Percentiles rank a stretch among this genome's conserved stretches.
Conservation (phyloP, 2,329 filamentous ascomycete genomes). For the Xylariomycetidae sp. region DNA sequence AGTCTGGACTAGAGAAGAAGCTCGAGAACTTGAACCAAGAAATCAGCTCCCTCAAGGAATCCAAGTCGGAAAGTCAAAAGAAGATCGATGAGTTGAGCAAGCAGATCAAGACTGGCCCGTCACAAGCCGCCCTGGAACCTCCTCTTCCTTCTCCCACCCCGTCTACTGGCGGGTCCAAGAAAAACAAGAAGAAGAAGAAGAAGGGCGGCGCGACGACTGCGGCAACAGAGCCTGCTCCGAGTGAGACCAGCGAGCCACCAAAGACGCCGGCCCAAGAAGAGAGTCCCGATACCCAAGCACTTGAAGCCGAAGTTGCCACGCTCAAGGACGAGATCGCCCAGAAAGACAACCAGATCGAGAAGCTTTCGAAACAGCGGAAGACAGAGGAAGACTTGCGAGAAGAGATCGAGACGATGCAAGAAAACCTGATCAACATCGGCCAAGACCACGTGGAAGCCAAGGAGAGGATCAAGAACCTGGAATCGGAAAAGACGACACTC, state of each 20-base stretch:
- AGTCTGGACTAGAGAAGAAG: slow-evolving; percentile 30
- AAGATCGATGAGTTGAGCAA: slow-evolving; percentile 36
- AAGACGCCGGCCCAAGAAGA: slow-evolving; percentile 25
- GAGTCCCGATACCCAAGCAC: slow-evolving; percentile 25
- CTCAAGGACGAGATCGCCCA: slow-evolving; percentile 49
- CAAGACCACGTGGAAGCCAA: slow-evolving; percentile 81
- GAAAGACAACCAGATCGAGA: slow-evolving; percentile 68
- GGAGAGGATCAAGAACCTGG: slow-evolving; percentile 65
- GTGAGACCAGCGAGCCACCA: slow-evolving; percentile 31
- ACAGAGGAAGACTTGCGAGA: slow-evolving; percentile 75
- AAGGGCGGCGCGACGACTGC: slow-evolving; percentile 55
- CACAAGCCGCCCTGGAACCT: slow-evolving; percentile 18
- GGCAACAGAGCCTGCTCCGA: slow-evolving; percentile 31
- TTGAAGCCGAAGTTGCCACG: slow-evolving; percentile 43
- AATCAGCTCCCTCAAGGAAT: slow-evolving; percentile 33
- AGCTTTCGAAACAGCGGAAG: slow-evolving; percentile 61
- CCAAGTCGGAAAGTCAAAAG: slow-evolving; percentile 33
- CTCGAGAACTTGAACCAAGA: slow-evolving; percentile 39
- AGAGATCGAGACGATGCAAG: slow-evolving; percentile 77
- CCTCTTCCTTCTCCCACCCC: slow-evolving; percentile 15
- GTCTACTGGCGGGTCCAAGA: slow-evolving; percentile 38
- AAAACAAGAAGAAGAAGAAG: slow-evolving; percentile 90
- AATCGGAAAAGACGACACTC: slow-evolving; percentile 61
- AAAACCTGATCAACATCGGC: slow-evolving; percentile 72
- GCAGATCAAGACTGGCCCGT: slow-evolving; percentile 22